Percentiles rank a stretch among this genome's conserved stretches.
Conservation (phyloP, 345 rosid genomes). For the Acer campestre region DNA sequence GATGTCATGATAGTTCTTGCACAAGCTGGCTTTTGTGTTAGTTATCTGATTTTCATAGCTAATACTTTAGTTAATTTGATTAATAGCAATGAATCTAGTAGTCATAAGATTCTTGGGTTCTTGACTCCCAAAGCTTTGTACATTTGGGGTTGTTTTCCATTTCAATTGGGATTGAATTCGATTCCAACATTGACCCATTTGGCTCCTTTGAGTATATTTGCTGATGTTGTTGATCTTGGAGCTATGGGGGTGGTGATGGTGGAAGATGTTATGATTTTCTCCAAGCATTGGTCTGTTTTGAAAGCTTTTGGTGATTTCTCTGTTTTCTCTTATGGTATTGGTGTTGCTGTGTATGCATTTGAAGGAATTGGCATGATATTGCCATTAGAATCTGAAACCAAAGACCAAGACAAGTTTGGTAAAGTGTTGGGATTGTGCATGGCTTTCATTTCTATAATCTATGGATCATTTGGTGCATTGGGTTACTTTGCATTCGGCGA, state of each 20-base stretch:
- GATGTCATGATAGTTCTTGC: slow-evolving; percentile 68
- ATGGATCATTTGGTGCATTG: slow-evolving; percentile 57
- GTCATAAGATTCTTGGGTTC: slow-evolving; percentile 40
- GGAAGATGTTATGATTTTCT: slow-evolving; percentile 48
- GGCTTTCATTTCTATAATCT: slow-evolving; percentile 56
- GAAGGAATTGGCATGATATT: slow-evolving; percentile 79
- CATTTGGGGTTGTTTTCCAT: slow-evolving; percentile 72
- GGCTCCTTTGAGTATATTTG: slow-evolving; percentile 83
- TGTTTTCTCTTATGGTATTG: slow-evolving; percentile 64
- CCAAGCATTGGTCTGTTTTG: slow-evolving; percentile 43
- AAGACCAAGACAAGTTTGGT: slow-evolving; percentile 59
- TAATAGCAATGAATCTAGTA: slow-evolving; percentile 12
- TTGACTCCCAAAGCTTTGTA: slow-evolving; percentile 52
- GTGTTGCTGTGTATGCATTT: slow-evolving; percentile 74
- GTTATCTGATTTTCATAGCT: slow-evolving; percentile 64
- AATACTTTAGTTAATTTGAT: slow-evolving; percentile 55
- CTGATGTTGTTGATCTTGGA: slow-evolving; percentile 70
- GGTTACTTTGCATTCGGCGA: slow-evolving; percentile 82
- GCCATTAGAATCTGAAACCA: slow-evolving; percentile 67
- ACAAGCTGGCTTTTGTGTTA: slow-evolving; percentile 73
- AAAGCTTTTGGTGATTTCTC: slow-evolving; percentile 63
- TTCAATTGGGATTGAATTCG: slow-evolving; percentile 73
- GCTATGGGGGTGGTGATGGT: slow-evolving; percentile 69
- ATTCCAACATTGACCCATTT: slow-evolving; percentile 64
- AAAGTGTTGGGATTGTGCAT: slow-evolving; percentile 52